A percentile compares a stretch with the other conserved stretches of the same genome.
phyloP scores from a whole-genome alignment of 192 early-diverging fungal genomes.

The Endogone sp. region DNA sequence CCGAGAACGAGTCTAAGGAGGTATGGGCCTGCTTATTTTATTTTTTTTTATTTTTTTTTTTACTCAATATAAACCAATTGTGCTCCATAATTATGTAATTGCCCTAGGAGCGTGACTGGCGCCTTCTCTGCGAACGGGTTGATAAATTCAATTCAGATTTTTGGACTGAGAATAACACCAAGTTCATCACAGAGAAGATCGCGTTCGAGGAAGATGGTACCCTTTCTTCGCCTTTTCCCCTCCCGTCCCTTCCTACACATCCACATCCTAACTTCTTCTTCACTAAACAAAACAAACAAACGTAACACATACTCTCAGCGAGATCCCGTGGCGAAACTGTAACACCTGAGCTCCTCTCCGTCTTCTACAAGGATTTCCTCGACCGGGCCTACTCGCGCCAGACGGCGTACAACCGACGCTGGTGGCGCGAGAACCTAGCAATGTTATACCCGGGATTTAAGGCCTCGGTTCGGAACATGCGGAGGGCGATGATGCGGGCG shows the following conservation, averaged over 20 bases:
- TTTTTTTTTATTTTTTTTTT: neutral
- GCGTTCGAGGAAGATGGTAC: constrained; percentile 48
- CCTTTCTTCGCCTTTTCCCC: neutral
- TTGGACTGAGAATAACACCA: constrained; percentile 49
- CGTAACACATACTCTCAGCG: constrained; percentile 18
- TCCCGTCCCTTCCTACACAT: neutral
- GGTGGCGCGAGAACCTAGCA: constrained; percentile 49
- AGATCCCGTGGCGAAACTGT: constrained; percentile 30
- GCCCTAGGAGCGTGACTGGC: constrained; percentile 36
- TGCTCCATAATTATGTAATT: neutral
- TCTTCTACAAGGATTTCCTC: constrained; percentile 58
- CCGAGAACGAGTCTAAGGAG: constrained; percentile 37
- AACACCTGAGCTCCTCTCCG: constrained; percentile 46
- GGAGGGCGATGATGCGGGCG: neutral
- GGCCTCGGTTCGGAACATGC: constrained; percentile 25
- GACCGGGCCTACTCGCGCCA: constrained; percentile 52
- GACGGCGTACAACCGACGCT: constrained; percentile 53
- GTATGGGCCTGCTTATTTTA: constrained; percentile 13
- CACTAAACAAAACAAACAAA: neutral
- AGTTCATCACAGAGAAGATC: constrained; percentile 46
- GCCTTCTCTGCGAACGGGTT: constrained; percentile 37
- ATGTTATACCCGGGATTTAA: constrained; percentile 46
- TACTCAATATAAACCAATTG: neutral
- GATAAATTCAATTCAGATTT: constrained; percentile 53
- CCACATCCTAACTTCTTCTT: neutral